Conservation (phyloP, 306 rosid genomes). For the Prunus padus region DNA sequence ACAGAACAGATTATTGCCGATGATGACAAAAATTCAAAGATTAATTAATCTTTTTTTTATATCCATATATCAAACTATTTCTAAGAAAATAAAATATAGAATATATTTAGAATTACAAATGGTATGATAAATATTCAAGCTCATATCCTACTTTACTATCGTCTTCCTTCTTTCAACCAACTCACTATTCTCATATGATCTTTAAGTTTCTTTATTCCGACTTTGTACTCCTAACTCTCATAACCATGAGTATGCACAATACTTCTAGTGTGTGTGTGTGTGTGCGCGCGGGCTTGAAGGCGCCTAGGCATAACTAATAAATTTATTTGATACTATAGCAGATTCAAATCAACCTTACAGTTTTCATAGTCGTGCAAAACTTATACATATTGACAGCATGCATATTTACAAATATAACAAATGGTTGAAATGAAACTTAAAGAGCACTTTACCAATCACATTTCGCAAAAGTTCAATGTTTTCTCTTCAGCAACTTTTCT, state of each 20-base stretch:
- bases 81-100: too few species aligned
- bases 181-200: not conserved
- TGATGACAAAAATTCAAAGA: too few species aligned
- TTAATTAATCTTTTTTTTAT: too few species aligned
- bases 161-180: not conserved
- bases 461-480: not conserved
- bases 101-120: too few species aligned
- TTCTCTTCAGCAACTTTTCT: not conserved
- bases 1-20: too few species aligned
- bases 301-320: not conserved
- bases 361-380: not conserved
- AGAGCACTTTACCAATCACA: constrained; percentile 47
- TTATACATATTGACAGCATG: not conserved
- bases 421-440: not conserved
- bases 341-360: not conserved
- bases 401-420: not conserved
- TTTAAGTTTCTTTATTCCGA: not conserved
- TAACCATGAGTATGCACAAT: not conserved
- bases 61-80: too few species aligned
- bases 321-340: not conserved
- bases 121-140: too few species aligned
- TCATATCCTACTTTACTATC: not conserved
- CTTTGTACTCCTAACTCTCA: not conserved
- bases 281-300: too few species aligned
- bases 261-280: not conserved